Evolutionary conservation across 2,329 filamentous ascomycete species (phyloP), one percentile per base, ranked within the genome.

Genomic region (Leptosphaerulina australis): DNA sequence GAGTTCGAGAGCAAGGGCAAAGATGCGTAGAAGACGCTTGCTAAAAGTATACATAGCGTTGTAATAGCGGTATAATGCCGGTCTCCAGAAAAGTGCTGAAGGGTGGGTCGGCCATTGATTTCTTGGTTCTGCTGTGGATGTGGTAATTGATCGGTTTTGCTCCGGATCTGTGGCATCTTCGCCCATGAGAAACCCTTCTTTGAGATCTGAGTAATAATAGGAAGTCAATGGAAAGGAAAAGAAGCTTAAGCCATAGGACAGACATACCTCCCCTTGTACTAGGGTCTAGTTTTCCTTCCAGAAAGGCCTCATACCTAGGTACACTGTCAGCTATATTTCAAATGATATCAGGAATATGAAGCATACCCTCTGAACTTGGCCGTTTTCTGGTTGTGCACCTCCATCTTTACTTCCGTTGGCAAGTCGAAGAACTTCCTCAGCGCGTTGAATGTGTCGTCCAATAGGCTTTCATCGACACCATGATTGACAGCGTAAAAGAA

Each of bases 1-100:
- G 8, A 75, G 59, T n/a, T 64, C 60, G 35, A 77, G 73, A 2
- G 73, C 74, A 12, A 77, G 65, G 2, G 75, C 74, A 48, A 68
- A 69, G 54, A 70, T 68, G 55, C 50, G 50, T 0, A 70, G 64
- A 26, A 77, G 68, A 50, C 56, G 64, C 28, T 61, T 63, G 54
- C 60, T 66, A 54, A 68, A 69, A 18, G 48, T 24, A 55, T 60
- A 60, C 62, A 69, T 66, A 50, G 64, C 57, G 34, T 51, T 63
- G 59, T 70, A 66, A 54, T 70, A 71, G 47, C 53, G 46, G 55
- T 67, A 67, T 35, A 70, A 58, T 25, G 64, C 62, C 2, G 66
- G 62, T 14, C 67, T 60, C 56, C 62, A 67, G 62, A 68, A 68
- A 40, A 60, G 31, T 2, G 65, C 62, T 5, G 53, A 58, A 4